Base-by-base conservation (phyloP, 306 rosid species). In the Pterocarpus santalinus region DNA sequence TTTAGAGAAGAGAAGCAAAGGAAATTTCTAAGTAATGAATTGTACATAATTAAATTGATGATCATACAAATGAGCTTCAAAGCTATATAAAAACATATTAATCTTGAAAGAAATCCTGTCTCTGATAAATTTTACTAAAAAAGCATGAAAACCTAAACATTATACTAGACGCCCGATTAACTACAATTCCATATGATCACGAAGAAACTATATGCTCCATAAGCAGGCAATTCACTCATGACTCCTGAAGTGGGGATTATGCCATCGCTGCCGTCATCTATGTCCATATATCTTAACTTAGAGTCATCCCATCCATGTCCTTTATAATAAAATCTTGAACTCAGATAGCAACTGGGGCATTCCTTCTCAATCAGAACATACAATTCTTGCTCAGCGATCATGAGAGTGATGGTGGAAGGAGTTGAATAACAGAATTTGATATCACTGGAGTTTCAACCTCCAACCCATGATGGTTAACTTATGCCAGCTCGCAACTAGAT, bases 241-340 rank as follows among this genome's bases (percentile, higher is more conserved):
- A 22, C 28, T 22, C 28, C 28, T 76, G 88, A 82, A 44, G 56
- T 78, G 7, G 92, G 98, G 82, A 86, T 86, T 33, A 79, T 82
- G 66, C 86, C 86, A 55, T 87, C 90, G 38, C 72, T 55, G 1
- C 57, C 53, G 28, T 83, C 76, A 72, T 91, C 95, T 33, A 70
- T 46, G 51, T 88, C 97, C 83, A 90, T 85, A 76, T 82, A 91
- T 74, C 85, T 89, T 75, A 92, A 74, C 84, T 90, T 86, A 30
- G 84, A 89, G 80, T 88, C 86, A 51, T 89, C 89, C 98, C 95
- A 90, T 43, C 88, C 94, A 34, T 89, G 87, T 64, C 95, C 92
- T 72, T 78, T 85, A 61, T 89, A 92, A 63, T 91, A 90, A 84
- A 92, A 94, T 80, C 89, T 86, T 15, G 95, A 90, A 87, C 87